A percentile compares a stretch with the other conserved stretches of the same genome.
Evolutionary conservation across 352 stramenopile species (phyloP).

Genomic region (Globisporangium spinosum): DNA sequence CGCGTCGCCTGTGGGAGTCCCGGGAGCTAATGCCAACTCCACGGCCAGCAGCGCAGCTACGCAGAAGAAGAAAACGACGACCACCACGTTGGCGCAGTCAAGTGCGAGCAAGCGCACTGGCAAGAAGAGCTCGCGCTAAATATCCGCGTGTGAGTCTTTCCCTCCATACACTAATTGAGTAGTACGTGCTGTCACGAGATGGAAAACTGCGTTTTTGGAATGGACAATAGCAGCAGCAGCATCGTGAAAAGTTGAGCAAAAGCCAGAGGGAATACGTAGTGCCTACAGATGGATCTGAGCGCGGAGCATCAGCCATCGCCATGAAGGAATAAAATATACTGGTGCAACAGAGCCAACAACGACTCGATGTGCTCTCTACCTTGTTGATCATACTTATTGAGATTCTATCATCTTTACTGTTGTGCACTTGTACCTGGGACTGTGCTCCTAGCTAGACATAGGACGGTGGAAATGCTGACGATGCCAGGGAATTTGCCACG

Average conservation of each 20-base stretch:
- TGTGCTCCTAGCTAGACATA: background rate
- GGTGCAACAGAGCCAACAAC: background rate
- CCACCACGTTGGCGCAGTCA: background rate
- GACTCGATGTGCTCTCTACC: background rate
- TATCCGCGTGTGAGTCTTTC: background rate
- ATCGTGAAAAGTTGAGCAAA: background rate
- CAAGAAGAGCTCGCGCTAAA: conserved; percentile 16
- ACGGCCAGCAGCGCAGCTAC: background rate
- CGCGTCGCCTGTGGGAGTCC: conserved; percentile 17
- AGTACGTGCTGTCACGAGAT: background rate
- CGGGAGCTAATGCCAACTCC: background rate
- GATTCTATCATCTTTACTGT: background rate
- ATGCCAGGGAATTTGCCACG: background rate
- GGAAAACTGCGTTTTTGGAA: conserved; percentile 3
- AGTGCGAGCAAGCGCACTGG: conserved; percentile 13
- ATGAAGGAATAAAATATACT: background rate
- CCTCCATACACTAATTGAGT: background rate
- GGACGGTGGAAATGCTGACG: background rate
- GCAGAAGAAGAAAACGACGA: conserved; percentile 8
- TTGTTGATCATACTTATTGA: background rate
- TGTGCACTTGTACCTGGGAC: background rate
- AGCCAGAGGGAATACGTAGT: background rate
- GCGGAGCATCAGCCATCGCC: background rate
- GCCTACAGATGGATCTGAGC: background rate
- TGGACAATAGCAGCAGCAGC: conserved; percentile 9